Conservation (phyloP, 805 yeast genomes). For the Isabelozyma gotoi region DNA sequence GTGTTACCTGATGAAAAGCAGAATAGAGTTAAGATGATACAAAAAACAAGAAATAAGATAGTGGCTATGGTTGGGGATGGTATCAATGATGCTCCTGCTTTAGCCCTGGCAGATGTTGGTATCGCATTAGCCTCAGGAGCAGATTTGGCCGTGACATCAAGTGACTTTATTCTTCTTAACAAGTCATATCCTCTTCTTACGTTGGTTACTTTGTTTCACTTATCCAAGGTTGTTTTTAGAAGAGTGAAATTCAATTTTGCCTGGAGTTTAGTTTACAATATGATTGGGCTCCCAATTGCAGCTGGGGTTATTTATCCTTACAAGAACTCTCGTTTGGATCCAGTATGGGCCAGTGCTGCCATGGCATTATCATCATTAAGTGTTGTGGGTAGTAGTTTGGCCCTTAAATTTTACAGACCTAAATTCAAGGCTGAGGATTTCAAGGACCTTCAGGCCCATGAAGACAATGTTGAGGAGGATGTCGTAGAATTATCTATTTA, state of each 20-base stretch:
- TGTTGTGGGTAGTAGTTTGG: conserved; percentile 57
- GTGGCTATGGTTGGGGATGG: conserved; percentile 87
- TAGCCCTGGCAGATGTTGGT: conserved; percentile 74
- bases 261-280: conserved; percentile 59
- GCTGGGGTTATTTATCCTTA: conserved; percentile 67
- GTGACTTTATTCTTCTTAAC: conserved; percentile 68
- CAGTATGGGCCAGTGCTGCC: conserved; percentile 68
- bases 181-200: conserved; percentile 51
- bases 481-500: conserved; percentile 1
- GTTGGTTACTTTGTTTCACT: conserved; percentile 53
- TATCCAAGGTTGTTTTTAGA: conserved; percentile 49
- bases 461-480: conserved; percentile 7
- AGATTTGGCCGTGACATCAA: conserved; percentile 71
- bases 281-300: conserved; percentile 60
- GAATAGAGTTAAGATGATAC: conserved; percentile 54
- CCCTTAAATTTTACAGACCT: conserved; percentile 48
- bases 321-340: conserved; percentile 51
- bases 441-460: conserved; percentile 3
- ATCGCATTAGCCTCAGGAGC: conserved; percentile 76
- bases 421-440: conserved; percentile 18
- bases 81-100: conserved; percentile 79
- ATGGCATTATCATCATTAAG: conserved; percentile 62
- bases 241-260: conserved; percentile 58
- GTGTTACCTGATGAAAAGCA: conserved; percentile 77
- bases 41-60: conserved; percentile 32